Percentiles rank a stretch among this genome's conserved stretches.
Evolutionary conservation across 805 yeast species (phyloP).

Genomic region (Teunomyces kruisii): DNA sequence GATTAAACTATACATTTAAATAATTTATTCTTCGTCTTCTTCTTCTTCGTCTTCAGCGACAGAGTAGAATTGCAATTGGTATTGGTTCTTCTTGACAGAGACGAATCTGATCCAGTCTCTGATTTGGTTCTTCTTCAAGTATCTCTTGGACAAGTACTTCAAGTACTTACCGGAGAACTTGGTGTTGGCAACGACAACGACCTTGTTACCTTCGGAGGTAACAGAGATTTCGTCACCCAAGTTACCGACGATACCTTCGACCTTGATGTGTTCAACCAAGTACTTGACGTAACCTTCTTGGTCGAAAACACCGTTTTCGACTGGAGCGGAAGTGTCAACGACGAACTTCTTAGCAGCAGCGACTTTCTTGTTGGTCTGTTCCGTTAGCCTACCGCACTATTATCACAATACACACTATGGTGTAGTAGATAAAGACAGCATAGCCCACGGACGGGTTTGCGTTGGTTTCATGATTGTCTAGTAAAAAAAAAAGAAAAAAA

Average conservation of each 20-base stretch:
- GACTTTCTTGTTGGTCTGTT: constrained; percentile 69
- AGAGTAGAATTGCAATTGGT: constrained; percentile 98
- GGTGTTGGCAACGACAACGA: constrained; percentile 86
- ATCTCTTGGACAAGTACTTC: constrained; percentile 99
- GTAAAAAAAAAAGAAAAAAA: constrained; percentile 4
- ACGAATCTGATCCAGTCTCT: constrained; percentile 99
- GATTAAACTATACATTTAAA: constrained; percentile 8
- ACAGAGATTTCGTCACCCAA: constrained; percentile 93
- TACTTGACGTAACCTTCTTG: constrained; percentile 96
- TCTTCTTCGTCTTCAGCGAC: constrained; percentile 93
- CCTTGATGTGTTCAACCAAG: constrained; percentile 99
- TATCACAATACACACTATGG: constrained; percentile 21
- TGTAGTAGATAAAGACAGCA: constrained; percentile 43
- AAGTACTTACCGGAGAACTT: constrained; percentile 99
- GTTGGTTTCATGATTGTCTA: constrained; percentile 6
- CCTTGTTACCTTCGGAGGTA: constrained; percentile 81
- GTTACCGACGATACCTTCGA: constrained; percentile 95
- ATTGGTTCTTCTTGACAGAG: constrained; percentile 90
- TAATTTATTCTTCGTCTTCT: constrained; percentile 79
- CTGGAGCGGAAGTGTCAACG: constrained; percentile 96
- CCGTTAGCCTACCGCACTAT: constrained; percentile 75
- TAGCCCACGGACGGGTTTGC: constrained; percentile 48
- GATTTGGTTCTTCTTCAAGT: constrained; percentile 99
- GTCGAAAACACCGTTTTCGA: constrained; percentile 96
- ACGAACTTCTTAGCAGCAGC: constrained; percentile 84